These are phyloP conservation scores for Zelopaecilomyces penicillatus DNA, from an alignment of 2,329 filamentous ascomycete genomes.

Conservation along the genomic window DNA sequence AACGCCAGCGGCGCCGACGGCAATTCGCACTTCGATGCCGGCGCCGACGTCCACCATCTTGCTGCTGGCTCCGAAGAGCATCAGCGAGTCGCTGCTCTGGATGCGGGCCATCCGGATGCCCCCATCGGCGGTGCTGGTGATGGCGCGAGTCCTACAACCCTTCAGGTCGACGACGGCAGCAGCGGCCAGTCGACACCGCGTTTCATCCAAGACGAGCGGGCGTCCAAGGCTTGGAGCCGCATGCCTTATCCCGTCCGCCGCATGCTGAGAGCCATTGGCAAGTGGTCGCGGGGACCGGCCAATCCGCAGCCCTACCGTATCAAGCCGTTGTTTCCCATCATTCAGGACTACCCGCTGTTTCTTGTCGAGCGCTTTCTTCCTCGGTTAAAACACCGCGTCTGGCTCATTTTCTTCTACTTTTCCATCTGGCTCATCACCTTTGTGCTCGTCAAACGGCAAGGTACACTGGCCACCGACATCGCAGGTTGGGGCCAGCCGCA, in stretches of 20 bases:
- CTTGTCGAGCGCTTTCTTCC: constrained; percentile 57
- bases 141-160: constrained; percentile 12
- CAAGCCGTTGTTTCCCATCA: constrained; percentile 50
- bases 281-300: constrained; percentile 50
- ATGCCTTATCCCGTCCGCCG: constrained; percentile 48
- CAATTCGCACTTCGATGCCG: constrained; percentile 11
- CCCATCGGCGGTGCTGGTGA: constrained; percentile 27
- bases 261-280: constrained; percentile 29
- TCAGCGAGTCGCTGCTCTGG: neutral
- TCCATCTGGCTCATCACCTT: constrained; percentile 63
- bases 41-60: neutral
- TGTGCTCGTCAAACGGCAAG: constrained; percentile 57
- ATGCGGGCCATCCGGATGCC: constrained; percentile 31
- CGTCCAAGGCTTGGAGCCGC: constrained; percentile 45
- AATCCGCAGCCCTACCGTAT: constrained; percentile 42
- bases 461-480: constrained; percentile 51
- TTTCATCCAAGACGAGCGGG: constrained; percentile 48
- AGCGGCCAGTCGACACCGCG: constrained; percentile 42
- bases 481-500: constrained; percentile 58
- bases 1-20: constrained; percentile 19
- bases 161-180: constrained; percentile 38
- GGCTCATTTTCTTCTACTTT: constrained; percentile 51
- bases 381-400: constrained; percentile 47
- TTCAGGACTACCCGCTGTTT: constrained; percentile 59
- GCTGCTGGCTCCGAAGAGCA: constrained; percentile 10